phyloP scores from a whole-genome alignment of 805 yeast genomes.

The Saccharomycopsis sp. region DNA sequence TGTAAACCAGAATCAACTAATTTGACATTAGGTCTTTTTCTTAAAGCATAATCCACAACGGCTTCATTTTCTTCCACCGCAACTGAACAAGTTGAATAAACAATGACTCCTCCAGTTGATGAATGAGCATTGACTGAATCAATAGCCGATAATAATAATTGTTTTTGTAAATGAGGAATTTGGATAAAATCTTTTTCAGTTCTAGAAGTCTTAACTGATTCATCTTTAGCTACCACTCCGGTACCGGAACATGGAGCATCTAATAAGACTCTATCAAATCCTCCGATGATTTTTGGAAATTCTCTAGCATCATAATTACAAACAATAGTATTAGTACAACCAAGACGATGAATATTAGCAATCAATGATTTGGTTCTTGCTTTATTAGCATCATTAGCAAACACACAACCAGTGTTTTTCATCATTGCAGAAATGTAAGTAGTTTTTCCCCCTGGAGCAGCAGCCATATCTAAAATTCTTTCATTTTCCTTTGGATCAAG shows the following conservation, averaged over 20 bases:
- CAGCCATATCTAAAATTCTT: conserved; percentile 93
- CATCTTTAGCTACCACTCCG: conserved; percentile 97
- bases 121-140: conserved; percentile 95
- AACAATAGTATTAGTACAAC: conserved; percentile 92
- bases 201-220: conserved; percentile 83
- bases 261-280: conserved; percentile 85
- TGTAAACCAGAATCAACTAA: conserved; percentile 86
- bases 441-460: conserved; percentile 60
- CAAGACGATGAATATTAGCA: conserved; percentile 95
- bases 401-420: conserved; percentile 96
- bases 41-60: conserved; percentile 94
- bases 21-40: conserved; percentile 93
- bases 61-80: conserved; percentile 98
- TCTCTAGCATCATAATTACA: conserved; percentile 98
- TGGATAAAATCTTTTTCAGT: conserved; percentile 95
- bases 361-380: conserved; percentile 92
- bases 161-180: conserved; percentile 94
- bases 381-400: conserved; percentile 95
- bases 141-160: conserved; percentile 84
- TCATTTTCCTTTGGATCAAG: conserved; percentile 95
- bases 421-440: conserved; percentile 63
- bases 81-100: conserved; percentile 96
- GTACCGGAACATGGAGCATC: conserved; percentile 99
- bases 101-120: conserved; percentile 85
- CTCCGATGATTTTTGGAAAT: conserved; percentile 96